A percentile compares a stretch with the other conserved stretches of the same genome.
Evolutionary conservation across 192 early-diverging fungal species (phyloP).

Genomic region (Backusella liffmaniae): DNA sequence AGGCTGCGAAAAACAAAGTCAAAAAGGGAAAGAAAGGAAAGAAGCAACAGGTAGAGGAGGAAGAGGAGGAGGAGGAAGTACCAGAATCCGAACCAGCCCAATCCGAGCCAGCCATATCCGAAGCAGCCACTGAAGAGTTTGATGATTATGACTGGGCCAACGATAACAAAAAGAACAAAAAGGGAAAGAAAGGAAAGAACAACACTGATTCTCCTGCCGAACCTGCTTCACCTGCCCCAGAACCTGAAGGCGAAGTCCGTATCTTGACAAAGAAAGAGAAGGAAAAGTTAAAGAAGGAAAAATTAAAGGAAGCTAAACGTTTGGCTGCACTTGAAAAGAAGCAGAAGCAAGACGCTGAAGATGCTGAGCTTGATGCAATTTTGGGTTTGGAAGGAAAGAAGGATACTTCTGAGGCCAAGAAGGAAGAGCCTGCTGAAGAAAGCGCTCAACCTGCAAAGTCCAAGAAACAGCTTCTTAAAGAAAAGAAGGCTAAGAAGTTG

Average conservation of each 20-base stretch:
- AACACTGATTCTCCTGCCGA: constrained; percentile 49
- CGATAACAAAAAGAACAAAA: constrained; percentile 46
- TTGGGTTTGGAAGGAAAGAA: constrained; percentile 39
- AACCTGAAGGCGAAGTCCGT: constrained; percentile 43
- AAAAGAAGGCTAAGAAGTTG: constrained; percentile 57
- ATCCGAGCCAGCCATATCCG: background rate
- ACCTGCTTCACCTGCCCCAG: constrained; percentile 25
- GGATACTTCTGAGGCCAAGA: constrained; percentile 13
- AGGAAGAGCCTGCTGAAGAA: constrained; percentile 12
- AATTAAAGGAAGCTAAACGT: constrained; percentile 58
- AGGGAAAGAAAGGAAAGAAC: constrained; percentile 45
- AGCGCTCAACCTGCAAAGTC: constrained; percentile 41
- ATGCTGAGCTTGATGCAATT: constrained; percentile 31
- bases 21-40: constrained; percentile 42
- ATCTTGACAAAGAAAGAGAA: constrained; percentile 89
- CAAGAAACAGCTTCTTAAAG: constrained; percentile 53
- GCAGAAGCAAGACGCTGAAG: constrained; percentile 35
- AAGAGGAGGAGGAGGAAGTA: background rate
- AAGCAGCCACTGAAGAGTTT: constrained; percentile 48
- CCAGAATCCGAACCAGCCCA: background rate
- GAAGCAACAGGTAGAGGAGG: constrained; percentile 4
- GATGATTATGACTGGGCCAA: constrained; percentile 69
- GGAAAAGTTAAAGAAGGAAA: constrained; percentile 80
- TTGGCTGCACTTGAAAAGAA: constrained; percentile 49
- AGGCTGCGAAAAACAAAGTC: constrained; percentile 52